These are phyloP conservation scores for Phialocephala subalpina DNA, from an alignment of 2,329 filamentous ascomycete species.

Conservation along the genomic window DNA sequence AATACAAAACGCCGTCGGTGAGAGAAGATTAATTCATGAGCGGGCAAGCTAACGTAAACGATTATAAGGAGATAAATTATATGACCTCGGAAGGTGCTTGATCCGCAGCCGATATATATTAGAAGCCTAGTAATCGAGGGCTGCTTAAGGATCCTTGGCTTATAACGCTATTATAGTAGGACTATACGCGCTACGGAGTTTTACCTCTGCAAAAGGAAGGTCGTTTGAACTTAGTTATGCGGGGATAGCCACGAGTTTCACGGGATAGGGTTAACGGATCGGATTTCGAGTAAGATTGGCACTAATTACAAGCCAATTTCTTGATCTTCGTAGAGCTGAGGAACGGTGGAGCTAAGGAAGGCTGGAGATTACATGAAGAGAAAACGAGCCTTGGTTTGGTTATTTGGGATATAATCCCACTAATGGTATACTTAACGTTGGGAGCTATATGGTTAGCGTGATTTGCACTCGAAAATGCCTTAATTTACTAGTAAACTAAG, in stretches of 20 bases:
- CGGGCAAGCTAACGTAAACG: conserved; percentile 27
- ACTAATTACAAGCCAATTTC: conserved; percentile 34
- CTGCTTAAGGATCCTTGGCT: conserved; percentile 23
- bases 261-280: conserved; percentile 27
- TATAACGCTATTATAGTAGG: conserved; percentile 21
- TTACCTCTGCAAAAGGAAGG: conserved; percentile 32
- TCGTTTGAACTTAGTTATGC: conserved; percentile 31
- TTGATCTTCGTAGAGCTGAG: conserved; percentile 35
- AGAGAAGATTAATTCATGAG: conserved; percentile 28
- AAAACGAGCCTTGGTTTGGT: too few relatives aligned
- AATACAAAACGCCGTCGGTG: conserved; percentile 32
- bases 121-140: conserved; percentile 27
- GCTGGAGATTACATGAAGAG: conserved; percentile 30
- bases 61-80: conserved; percentile 26
- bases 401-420: too few relatives aligned
- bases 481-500: too few relatives aligned
- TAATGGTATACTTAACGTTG: too few relatives aligned
- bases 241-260: conserved; percentile 29
- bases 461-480: too few relatives aligned
- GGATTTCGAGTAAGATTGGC: conserved; percentile 34
- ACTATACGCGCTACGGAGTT: conserved; percentile 23
- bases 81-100: conserved; percentile 25
- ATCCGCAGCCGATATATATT: conserved; percentile 30
- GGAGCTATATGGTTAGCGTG: too few relatives aligned
- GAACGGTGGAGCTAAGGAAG: too few relatives aligned